These are phyloP conservation scores for Catharanthus roseus DNA, from an alignment of 257 asterid species.

Conservation along the genomic window DNA sequence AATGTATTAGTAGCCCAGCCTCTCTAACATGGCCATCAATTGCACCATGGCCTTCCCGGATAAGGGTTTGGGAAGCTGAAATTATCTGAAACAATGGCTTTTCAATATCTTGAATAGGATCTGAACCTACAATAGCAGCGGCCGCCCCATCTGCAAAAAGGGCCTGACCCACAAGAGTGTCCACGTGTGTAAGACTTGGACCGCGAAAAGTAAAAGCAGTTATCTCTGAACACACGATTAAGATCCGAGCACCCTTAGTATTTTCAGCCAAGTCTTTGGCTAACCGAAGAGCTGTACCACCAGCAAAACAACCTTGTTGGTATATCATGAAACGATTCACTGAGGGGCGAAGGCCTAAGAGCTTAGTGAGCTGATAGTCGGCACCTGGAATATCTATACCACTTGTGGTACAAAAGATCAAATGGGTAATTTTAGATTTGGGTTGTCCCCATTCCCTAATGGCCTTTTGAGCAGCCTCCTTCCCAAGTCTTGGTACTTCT, in stretches of 20 bases:
- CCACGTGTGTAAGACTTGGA: slow-evolving; percentile 3
- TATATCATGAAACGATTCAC: slow-evolving; percentile 10
- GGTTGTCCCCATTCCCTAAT: slow-evolving; percentile 13
- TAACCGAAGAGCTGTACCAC: slow-evolving; percentile 5
- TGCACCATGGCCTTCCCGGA: slow-evolving; percentile 49
- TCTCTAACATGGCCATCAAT: slow-evolving; percentile 55
- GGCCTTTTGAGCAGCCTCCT: slow-evolving; percentile 10
- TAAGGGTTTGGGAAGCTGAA: slow-evolving; percentile 47
- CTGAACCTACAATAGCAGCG: not conserved
- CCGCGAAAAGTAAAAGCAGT: slow-evolving; percentile 9
- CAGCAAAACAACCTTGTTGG: slow-evolving; percentile 10
- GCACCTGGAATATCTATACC: slow-evolving; percentile 8
- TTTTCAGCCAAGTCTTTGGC: slow-evolving; percentile 11
- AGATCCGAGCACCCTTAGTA: slow-evolving; percentile 5
- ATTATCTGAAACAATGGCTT: slow-evolving; percentile 12
- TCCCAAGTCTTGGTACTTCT: slow-evolving; percentile 4
- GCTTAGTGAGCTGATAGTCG: slow-evolving; percentile 5
- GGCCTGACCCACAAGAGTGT: slow-evolving; percentile 22
- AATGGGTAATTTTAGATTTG: not conserved
- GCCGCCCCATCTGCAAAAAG: slow-evolving; percentile 9
- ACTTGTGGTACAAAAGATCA: slow-evolving; percentile 2
- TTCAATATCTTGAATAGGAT: not conserved
- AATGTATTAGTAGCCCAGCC: slow-evolving; percentile 49
- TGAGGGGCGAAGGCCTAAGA: not conserved
- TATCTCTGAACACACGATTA: slow-evolving; percentile 4